Base-by-base conservation (phyloP, 2,329 filamentous ascomycete genomes). In the Sporothrix phasma region DNA sequence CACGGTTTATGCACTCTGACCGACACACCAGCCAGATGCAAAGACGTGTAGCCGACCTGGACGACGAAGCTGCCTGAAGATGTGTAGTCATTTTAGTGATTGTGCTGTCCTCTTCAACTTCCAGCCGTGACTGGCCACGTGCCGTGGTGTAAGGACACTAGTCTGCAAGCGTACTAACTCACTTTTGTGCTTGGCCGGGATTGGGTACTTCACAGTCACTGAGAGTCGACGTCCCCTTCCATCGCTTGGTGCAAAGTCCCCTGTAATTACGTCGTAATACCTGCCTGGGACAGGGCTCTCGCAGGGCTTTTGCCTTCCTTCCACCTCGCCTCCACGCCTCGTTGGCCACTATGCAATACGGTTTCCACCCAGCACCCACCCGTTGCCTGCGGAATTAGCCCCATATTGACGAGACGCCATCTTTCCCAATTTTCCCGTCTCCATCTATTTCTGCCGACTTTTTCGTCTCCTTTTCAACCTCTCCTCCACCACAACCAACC, bases 61-160 rank as follows among this genome's bases (percentile, higher is more conserved):
- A n/a, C 10, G 22, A 7, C 45, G 29, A 17, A 2, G 43, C 34
- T 29, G 60, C 22, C 45, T 47, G 60, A 62, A 51, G 15, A 29
- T 22, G 46, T 34, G 60, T 26, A 31, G 19, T 26, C 22, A n/a
- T 19, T 45, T 26, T 26, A 4, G 51, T 22, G 17, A 2, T 22
- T 26, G 17, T 56, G 3, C 17, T 39, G 46, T 46, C 49, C 26
- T n/a, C 53, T 29, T 6, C 22, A n/a, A 26, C 61, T 51, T 29
- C 66, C 66, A 66, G 63, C 68, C 65, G 67, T 68, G 66, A 66
- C 67, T 61, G 51, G 66, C 66, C 67, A 69, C 68, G 68, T 69
- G 68, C 68, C 49, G 29, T 7, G 0, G 29, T 13, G 11, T 8
- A 45, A 0, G 37, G 3, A 11, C 17, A 29, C 47, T 63, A 65